Evolutionary conservation across 331 rosid genomes (phyloP).

Genomic region (Acacia pycnantha): DNA sequence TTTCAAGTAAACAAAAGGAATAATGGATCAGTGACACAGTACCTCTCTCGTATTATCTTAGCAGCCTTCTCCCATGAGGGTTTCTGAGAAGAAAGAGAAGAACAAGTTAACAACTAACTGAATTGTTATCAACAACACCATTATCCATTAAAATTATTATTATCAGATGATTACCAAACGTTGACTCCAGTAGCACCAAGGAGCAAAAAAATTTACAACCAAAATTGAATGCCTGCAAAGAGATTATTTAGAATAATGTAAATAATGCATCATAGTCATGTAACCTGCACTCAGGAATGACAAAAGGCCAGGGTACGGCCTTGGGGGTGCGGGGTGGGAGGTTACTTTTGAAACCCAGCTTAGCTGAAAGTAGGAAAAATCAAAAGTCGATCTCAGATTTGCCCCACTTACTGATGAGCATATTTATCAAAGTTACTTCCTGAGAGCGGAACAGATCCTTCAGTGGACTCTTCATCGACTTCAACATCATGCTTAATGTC

Average conservation of each 20-base stretch:
- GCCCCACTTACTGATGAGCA: slow-evolving; percentile 69
- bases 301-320: background rate
- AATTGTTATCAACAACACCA: slow-evolving; percentile 10
- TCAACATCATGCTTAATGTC: slow-evolving; percentile 85
- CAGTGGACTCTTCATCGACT: slow-evolving; percentile 63
- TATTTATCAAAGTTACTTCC: slow-evolving; percentile 59
- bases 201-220: slow-evolving; percentile 89
- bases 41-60: slow-evolving; percentile 83
- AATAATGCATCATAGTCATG: slow-evolving; percentile 1
- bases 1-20: slow-evolving; percentile 24
- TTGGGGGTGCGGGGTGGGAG: background rate
- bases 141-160: slow-evolving; percentile 23
- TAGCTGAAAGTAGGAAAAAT: slow-evolving; percentile 2
- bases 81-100: slow-evolving; percentile 64
- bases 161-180: slow-evolving; percentile 66
- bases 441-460: slow-evolving; percentile 57
- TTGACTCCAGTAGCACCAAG: slow-evolving; percentile 98
- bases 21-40: slow-evolving; percentile 26
- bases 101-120: slow-evolving; percentile 26
- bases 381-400: slow-evolving; percentile 31
- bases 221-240: slow-evolving; percentile 68
- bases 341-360: background rate
- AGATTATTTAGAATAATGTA: slow-evolving; percentile 8
- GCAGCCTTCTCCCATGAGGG: slow-evolving; percentile 98
- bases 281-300: background rate